These are phyloP conservation scores for Xylona heveae DNA, from an alignment of 495 filamentous ascomycete species.

Conservation along the genomic window DNA sequence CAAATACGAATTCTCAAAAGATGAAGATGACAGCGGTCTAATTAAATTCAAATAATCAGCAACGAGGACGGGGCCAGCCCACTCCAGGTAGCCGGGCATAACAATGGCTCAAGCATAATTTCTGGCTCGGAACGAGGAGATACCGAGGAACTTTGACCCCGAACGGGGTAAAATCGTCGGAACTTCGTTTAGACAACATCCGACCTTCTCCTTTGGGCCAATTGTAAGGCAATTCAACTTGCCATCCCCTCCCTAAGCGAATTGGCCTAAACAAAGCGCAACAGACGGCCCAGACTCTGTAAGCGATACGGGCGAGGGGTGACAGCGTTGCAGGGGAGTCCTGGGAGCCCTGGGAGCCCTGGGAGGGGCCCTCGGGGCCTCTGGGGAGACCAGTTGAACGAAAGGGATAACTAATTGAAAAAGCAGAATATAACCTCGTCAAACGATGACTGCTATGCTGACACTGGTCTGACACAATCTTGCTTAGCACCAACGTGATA, in stretches of 20 bases:
- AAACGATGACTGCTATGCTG: too few relatives aligned
- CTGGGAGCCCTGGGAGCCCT: background rate
- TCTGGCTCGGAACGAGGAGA: background rate
- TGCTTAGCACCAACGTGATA: too few relatives aligned
- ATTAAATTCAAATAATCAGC: too few relatives aligned
- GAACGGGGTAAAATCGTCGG: too few relatives aligned
- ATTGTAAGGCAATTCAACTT: background rate
- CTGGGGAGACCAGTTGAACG: background rate
- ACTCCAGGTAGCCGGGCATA: background rate
- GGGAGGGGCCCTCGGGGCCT: background rate
- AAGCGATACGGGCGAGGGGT: background rate
- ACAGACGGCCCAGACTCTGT: background rate
- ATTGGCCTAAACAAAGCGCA: background rate
- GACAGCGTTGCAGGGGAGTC: background rate
- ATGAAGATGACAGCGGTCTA: too few relatives aligned
- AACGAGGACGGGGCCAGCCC: too few relatives aligned
- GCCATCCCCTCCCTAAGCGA: background rate
- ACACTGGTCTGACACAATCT: too few relatives aligned
- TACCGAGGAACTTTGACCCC: background rate
- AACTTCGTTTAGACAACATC: too few relatives aligned
- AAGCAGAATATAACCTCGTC: too few relatives aligned
- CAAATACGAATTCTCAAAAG: too few relatives aligned
- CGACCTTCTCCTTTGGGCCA: background rate
- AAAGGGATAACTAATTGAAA: too few relatives aligned
- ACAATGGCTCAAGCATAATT: background rate